A percentile compares a stretch with the other conserved stretches of the same genome.
Conservation (phyloP, 2,329 filamentous ascomycete species). For the Fusarium secorum region DNA sequence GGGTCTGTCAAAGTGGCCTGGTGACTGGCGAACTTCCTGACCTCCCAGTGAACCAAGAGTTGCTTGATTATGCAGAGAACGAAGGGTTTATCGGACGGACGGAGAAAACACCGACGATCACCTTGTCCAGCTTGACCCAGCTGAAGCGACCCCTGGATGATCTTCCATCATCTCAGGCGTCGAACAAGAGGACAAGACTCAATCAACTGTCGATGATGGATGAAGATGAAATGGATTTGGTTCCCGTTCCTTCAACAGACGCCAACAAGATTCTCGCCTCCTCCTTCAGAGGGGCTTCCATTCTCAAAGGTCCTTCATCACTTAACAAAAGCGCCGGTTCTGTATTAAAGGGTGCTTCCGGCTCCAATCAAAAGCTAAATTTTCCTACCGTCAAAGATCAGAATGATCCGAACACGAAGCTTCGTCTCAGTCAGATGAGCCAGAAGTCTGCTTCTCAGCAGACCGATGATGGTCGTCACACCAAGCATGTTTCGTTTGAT, state of each 20-base stretch:
- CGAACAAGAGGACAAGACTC: slow-evolving; percentile 12
- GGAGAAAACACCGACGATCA: slow-evolving; percentile 8
- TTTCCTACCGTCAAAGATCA: slow-evolving; percentile 83
- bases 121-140: slow-evolving; percentile 1
- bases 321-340: not conserved
- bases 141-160: slow-evolving; percentile 18
- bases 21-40: slow-evolving; percentile 47
- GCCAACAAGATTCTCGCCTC: not conserved
- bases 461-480: slow-evolving; percentile 46
- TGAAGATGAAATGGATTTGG: slow-evolving; percentile 15
- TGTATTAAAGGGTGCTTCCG: slow-evolving; percentile 1
- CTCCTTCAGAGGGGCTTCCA: not conserved
- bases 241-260: slow-evolving; percentile 12
- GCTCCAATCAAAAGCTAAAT: slow-evolving; percentile 57
- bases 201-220: not conserved
- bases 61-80: slow-evolving; percentile 53
- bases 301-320: slow-evolving; percentile 1
- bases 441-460: slow-evolving; percentile 56
- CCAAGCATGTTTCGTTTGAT: slow-evolving; percentile 39
- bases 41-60: slow-evolving; percentile 49
- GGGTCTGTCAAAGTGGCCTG: slow-evolving; percentile 55
- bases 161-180: not conserved
- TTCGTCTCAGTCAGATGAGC: slow-evolving; percentile 72
- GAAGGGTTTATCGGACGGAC: slow-evolving; percentile 45
- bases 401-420: slow-evolving; percentile 67